phyloP scores from a whole-genome alignment of 208 protist species.

The Trypanosoma caninum region DNA sequence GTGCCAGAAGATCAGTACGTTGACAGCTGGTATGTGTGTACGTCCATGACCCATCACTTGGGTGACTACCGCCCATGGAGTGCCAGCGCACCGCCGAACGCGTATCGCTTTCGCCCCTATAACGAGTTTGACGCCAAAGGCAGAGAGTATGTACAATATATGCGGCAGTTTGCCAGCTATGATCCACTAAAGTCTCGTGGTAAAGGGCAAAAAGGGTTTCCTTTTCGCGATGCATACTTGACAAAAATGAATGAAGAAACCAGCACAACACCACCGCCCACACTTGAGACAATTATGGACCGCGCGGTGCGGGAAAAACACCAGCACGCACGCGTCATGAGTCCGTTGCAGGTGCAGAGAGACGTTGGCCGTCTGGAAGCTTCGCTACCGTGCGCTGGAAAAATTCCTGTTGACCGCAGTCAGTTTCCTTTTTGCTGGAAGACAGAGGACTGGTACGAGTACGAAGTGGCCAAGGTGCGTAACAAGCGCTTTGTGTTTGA shows the following conservation, averaged over 20 bases:
- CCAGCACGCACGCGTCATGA: conserved; percentile 45
- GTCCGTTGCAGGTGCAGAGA: conserved; percentile 69
- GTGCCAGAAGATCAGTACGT: conserved; percentile 88
- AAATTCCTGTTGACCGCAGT: conserved; percentile 45
- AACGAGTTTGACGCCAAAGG: conserved; percentile 87
- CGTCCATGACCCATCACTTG: conserved; percentile 84
- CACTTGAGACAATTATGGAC: conserved; percentile 68
- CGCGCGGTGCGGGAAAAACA: conserved; percentile 53
- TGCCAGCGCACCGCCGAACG: conserved; percentile 70
- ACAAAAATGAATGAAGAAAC: conserved; percentile 64
- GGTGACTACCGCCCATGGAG: conserved; percentile 87
- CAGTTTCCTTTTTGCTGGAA: conserved; percentile 81
- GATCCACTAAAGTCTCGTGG: conserved; percentile 37
- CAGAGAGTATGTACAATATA: conserved; percentile 77
- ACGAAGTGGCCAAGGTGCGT: conserved; percentile 84
- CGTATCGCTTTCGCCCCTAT: conserved; percentile 80
- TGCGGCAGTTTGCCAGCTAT: conserved; percentile 58
- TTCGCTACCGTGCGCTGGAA: conserved; percentile 64
- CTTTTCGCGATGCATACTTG: conserved; percentile 81
- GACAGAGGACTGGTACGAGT: conserved; percentile 91
- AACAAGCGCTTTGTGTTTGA: conserved; percentile 84
- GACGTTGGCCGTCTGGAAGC: conserved; percentile 73
- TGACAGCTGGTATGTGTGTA: conserved; percentile 89
- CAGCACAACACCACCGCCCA: conserved; percentile 27
- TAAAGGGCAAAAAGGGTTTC: conserved; percentile 71